phyloP scores from a whole-genome alignment of 140 eudicot genomes.

The Ambrosia hybrid region DNA sequence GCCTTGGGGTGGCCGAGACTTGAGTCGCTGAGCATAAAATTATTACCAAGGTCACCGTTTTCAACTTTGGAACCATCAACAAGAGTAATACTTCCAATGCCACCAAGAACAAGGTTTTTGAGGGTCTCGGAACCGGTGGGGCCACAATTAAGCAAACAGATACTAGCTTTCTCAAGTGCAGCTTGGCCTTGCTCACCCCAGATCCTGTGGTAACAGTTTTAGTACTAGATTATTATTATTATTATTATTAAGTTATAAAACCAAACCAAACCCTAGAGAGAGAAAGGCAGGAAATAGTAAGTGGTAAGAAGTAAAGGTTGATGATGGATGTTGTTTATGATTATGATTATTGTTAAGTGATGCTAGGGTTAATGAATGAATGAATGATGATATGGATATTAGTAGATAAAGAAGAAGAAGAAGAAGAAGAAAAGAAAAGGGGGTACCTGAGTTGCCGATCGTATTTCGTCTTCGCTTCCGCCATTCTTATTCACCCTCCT shows the following conservation, averaged over 20 bases:
- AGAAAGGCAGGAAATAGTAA: no score
- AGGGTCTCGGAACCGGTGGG: conserved; percentile 96
- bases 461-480: conserved; percentile 87
- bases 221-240: no score
- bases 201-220: conserved; percentile 63
- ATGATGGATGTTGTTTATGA: no score
- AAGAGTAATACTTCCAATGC: conserved; percentile 89
- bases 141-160: conserved; percentile 94
- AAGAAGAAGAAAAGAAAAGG: no score
- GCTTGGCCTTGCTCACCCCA: conserved; percentile 99
- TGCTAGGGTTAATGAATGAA: conserved; percentile 26
- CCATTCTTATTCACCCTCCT: conserved; percentile 40
- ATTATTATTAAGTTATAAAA: no score
- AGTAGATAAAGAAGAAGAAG: no score
- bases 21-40: conserved; percentile 75
- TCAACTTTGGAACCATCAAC: conserved; percentile 94
- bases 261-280: no score
- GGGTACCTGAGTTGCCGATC: conserved; percentile 91
- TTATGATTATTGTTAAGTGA: no score
- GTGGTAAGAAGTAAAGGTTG: conserved; percentile 15
- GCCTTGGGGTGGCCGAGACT: no score
- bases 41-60: conserved; percentile 89
- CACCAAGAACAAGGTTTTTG: conserved; percentile 95
- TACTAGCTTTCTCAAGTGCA: conserved; percentile 92
- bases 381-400: no score